Evolutionary conservation across 1,284 basidiomycete genomes (phyloP), one percentile per base, ranked within the genome.

Genomic region (Ceratobasidium sp.): DNA sequence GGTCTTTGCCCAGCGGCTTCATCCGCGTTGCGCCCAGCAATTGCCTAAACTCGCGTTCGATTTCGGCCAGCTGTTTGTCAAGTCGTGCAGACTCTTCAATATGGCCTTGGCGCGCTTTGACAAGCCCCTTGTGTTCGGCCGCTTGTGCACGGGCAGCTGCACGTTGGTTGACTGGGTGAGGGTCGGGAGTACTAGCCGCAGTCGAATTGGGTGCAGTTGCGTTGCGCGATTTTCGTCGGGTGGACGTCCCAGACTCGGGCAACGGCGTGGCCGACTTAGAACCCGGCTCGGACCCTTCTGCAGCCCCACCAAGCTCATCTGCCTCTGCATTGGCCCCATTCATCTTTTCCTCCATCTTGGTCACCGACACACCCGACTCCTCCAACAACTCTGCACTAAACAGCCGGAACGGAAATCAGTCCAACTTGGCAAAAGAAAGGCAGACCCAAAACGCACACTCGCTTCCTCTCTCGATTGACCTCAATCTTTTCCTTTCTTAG

Each of bases 401-500:
- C 36, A 5, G 32, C 52, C n/a, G n/a, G n/a, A n/a, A n/a, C n/a
- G n/a, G n/a, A n/a, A 18, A 30, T 30, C 52, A 2, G 18, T 1
- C 23, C 26, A n/a, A 32, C n/a, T 18, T 41, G 21, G 48, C 9
- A 16, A 28, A 59, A 45, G 70, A 41, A 62, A 43, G 55, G 9
- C 45, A 50, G 52, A 71, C 23, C 16, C 4, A 71, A 48, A 34
- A 88, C 93, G 83, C 79, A 95, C 93, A 90, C 85, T 78, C 91
- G 89, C 81, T 94, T 96, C 82, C 92, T 91, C 76, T 90, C 85
- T 74, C 96, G 86, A 80, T 96, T 96, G 65, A 96, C 88, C 76
- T 99, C 97, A 43, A 97, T 93, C 80, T 96, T 94, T 80, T 97
- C 94, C 82, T 99, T 99, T 75, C 97, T 84, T 62, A 97, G 84